Percentiles rank a stretch among this genome's conserved stretches.
phyloP scores from a whole-genome alignment of 2,329 filamentous ascomycete genomes.

The Talaromyces sp. region DNA sequence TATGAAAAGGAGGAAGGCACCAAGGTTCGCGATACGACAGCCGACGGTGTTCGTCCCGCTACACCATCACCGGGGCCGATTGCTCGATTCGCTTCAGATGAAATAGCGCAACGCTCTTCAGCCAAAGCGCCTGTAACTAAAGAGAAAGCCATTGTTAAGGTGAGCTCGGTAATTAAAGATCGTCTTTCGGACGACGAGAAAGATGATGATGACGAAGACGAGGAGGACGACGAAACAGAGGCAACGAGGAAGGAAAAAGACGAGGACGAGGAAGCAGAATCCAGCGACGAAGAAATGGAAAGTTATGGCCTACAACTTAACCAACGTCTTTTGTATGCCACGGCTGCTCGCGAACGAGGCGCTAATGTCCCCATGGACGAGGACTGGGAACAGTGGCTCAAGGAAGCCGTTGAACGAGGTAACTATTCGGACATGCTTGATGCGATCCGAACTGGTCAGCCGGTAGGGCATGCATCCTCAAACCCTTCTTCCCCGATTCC shows the following conservation, averaged over 20 bases:
- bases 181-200: slow-evolving; percentile 20
- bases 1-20: slow-evolving; percentile 53
- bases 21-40: slow-evolving; percentile 57
- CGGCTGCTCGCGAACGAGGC: slow-evolving; percentile 48
- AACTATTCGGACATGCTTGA: slow-evolving; percentile 36
- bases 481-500: slow-evolving; percentile 15
- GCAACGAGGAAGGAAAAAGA: slow-evolving; percentile 39
- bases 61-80: slow-evolving; percentile 35
- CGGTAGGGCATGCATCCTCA: slow-evolving; percentile 26
- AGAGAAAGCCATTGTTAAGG: slow-evolving; percentile 13
- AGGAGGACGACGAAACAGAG: slow-evolving; percentile 25
- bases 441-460: slow-evolving; percentile 32
- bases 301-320: slow-evolving; percentile 50
- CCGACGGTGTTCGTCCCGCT: slow-evolving; percentile 49
- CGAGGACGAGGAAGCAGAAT: slow-evolving; percentile 32
- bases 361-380: slow-evolving; percentile 39
- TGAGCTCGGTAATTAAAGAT: slow-evolving; percentile 5
- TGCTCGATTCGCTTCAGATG: slow-evolving; percentile 27
- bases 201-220: slow-evolving; percentile 33
- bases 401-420: slow-evolving; percentile 51
- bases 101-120: slow-evolving; percentile 17
- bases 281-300: slow-evolving; percentile 42
- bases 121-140: slow-evolving; percentile 7
- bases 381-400: slow-evolving; percentile 55
- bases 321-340: slow-evolving; percentile 47